phyloP scores from a whole-genome alignment of 495 filamentous ascomycete genomes.

The Penicillium chermesinum region DNA sequence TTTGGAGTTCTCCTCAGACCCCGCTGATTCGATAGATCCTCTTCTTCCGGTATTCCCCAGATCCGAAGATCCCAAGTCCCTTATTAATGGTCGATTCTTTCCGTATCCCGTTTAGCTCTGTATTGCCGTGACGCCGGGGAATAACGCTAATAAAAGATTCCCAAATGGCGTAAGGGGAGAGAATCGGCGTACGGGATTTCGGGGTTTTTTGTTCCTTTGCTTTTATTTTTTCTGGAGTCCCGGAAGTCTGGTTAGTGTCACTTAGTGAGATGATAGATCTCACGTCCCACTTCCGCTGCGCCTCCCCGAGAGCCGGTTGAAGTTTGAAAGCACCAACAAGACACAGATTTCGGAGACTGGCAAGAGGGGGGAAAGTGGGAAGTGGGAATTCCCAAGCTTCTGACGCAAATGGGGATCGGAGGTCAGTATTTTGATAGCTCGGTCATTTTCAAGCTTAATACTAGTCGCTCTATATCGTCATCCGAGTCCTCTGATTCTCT shows the following conservation, averaged over 20 bases:
- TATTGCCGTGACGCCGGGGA: conserved; percentile 36
- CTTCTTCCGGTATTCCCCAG: neutral
- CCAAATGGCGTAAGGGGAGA: conserved; percentile 31
- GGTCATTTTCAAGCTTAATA: no score
- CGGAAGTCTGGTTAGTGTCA: conserved; percentile 39
- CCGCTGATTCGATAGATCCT: conserved; percentile 17
- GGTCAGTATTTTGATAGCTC: no score
- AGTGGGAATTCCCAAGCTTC: no score
- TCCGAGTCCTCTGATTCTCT: no score
- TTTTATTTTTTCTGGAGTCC: conserved; percentile 18
- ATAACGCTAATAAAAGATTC: conserved; percentile 30
- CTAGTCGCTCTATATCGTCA: no score
- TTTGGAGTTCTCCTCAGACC: neutral
- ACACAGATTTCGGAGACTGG: neutral
- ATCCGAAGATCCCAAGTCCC: neutral
- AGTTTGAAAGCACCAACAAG: neutral
- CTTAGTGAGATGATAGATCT: conserved; percentile 47
- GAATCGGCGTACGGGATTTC: conserved; percentile 27
- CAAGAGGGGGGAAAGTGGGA: no score
- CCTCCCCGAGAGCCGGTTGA: conserved; percentile 13
- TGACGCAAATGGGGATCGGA: no score
- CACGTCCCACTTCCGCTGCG: conserved; percentile 20
- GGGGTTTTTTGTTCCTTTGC: neutral
- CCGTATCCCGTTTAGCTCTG: conserved; percentile 11
- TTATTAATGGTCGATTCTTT: conserved; percentile 6